Base-by-base conservation (phyloP, 257 asterid species). In the Paraleonurus japonicus region DNA sequence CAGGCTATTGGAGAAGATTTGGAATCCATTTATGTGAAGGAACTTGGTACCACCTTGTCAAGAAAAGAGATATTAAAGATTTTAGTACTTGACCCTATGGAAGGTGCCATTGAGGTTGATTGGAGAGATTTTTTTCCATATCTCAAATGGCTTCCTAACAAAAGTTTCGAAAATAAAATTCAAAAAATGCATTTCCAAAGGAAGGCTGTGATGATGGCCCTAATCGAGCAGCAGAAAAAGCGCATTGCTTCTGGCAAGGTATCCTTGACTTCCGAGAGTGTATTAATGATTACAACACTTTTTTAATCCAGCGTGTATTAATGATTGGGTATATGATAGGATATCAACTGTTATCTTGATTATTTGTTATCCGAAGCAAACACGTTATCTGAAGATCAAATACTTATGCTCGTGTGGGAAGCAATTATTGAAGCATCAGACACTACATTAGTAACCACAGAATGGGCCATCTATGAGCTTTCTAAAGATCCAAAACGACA, bases 81-180 rank as follows among this genome's bases (percentile, higher is more conserved):
- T 35, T 68, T 95, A 59, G 98, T 92, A 15, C 12, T 70, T 3
- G 94, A 88, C 33, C 85, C 80, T 12, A 92, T 92, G 98, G 92
- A 85, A 74, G 99, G 97, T 19, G 95, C 95, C 35, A 84, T 89
- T 61, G 98, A 95, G 51, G 98, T 95, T 43, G 99, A 95, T 43
- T 95, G 99, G 99, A 85, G 99, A 68, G 99, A 95, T 70, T 95
- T 92, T 68, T 95, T 95, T 80, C 97, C 97, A 0, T 88, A 83
- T 62, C 70, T 95, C n/a, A 85, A 79, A 66, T 95, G 97, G 98
- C 61, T 88, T 61, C 99, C 99, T 2, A 92, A 95, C 76, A 80
- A 72, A 70, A 60, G 71, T 53, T 85, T 95, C 32, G 93, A 89
- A 61, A 63, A 70, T 5, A 91, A 76, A 72, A 60, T 94, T 24